These are phyloP conservation scores for Dactylorhiza incarnata DNA, from an alignment of 106 monocot species.

Conservation along the genomic window DNA sequence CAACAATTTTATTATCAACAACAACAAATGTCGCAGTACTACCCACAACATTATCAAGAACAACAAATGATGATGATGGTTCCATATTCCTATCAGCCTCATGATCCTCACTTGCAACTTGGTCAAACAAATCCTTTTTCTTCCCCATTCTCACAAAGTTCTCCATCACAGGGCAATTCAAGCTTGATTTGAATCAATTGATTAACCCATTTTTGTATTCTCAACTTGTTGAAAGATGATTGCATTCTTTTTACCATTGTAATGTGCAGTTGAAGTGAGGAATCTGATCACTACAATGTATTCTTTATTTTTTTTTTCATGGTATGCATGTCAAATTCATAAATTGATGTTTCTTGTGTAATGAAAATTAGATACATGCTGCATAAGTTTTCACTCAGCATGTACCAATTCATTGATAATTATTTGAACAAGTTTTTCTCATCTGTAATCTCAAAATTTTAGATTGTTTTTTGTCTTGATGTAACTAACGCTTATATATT, in stretches of 20 bases:
- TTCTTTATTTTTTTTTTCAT: neutral
- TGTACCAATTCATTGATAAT: too few relatives aligned
- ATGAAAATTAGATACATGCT: neutral
- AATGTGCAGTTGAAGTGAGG: neutral
- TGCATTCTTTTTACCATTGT: neutral
- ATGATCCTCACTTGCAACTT: constrained; percentile 14
- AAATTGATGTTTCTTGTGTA: neutral
- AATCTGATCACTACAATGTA: neutral
- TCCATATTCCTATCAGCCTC: constrained; percentile 23
- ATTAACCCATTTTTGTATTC: neutral
- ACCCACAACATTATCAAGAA: constrained; percentile 1
- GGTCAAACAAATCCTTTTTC: constrained; percentile 45
- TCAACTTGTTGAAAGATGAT: neutral
- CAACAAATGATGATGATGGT: constrained; percentile 22
- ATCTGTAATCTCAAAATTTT: too few relatives aligned
- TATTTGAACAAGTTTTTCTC: too few relatives aligned
- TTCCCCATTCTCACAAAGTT: constrained; percentile 25
- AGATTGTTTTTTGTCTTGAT: too few relatives aligned
- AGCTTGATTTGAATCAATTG: neutral
- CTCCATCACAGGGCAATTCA: constrained; percentile 5
- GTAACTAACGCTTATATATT: too few relatives aligned
- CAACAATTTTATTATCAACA: neutral
- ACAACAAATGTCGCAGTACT: constrained; percentile 4
- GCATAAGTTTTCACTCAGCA: too few relatives aligned
- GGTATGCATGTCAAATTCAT: neutral